A percentile compares a stretch with the other conserved stretches of the same genome.
These are phyloP conservation scores for Aureoboletus auriporus DNA, from an alignment of 768 basidiomycete genomes.

Conservation along the genomic window DNA sequence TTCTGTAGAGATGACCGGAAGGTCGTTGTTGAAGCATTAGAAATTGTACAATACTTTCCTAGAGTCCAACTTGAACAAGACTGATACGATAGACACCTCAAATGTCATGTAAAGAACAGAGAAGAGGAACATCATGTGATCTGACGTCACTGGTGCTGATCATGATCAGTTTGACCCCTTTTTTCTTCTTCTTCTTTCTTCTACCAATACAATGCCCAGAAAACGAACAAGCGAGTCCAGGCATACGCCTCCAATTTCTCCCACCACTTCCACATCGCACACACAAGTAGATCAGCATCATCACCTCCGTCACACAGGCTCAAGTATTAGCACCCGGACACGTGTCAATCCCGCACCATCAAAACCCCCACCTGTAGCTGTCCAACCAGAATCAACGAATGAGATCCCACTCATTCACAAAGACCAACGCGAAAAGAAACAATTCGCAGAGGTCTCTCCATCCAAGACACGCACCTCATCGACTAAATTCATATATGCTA, in stretches of 20 bases:
- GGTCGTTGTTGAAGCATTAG: slow-evolving; percentile 27
- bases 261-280: slow-evolving; percentile 8
- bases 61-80: slow-evolving; percentile 1
- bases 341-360: background rate
- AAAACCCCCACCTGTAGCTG: background rate
- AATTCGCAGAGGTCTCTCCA: background rate
- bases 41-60: slow-evolving; percentile 4
- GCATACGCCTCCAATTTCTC: slow-evolving; percentile 1
- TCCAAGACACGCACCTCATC: slow-evolving; percentile 4
- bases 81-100: too few species aligned
- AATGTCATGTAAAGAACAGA: background rate
- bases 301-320: slow-evolving; percentile 16
- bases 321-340: slow-evolving; percentile 9
- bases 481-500: slow-evolving; percentile 45
- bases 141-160: slow-evolving; percentile 17
- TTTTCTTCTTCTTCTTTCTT: background rate
- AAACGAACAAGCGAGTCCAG: slow-evolving; percentile 15
- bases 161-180: background rate
- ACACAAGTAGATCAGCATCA: slow-evolving; percentile 8
- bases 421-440: background rate
- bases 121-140: slow-evolving; percentile 10
- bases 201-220: slow-evolving; percentile 11
- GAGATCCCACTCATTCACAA: background rate
- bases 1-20: slow-evolving; percentile 27
- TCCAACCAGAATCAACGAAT: background rate